Conservation (phyloP, 306 rosid species). For the Dalbergia cochinchinensis region DNA sequence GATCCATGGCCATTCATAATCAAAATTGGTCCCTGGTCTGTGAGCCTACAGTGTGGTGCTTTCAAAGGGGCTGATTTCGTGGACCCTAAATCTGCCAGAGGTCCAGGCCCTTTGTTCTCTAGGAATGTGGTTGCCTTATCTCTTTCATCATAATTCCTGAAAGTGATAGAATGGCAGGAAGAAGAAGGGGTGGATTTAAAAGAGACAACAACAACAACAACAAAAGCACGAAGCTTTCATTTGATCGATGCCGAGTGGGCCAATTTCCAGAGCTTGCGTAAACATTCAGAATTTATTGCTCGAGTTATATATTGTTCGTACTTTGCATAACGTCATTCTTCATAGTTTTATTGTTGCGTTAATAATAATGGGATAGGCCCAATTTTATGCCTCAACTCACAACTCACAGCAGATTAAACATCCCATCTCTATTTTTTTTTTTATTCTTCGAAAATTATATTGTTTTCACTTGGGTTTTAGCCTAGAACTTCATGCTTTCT, state of each 20-base stretch:
- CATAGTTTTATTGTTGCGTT: background rate
- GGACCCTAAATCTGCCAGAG: conserved; percentile 69
- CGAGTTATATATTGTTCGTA: background rate
- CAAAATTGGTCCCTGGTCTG: conserved; percentile 48
- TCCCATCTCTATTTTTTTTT: too few relatives aligned
- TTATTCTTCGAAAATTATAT: too few relatives aligned
- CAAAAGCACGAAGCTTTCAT: conserved; percentile 19
- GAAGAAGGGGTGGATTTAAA: background rate
- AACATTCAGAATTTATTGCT: background rate
- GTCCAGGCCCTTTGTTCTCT: conserved; percentile 58
- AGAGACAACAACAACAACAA: conserved; percentile 20
- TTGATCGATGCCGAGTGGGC: conserved; percentile 19
- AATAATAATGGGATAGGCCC: background rate
- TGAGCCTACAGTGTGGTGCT: conserved; percentile 30
- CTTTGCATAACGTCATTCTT: background rate
- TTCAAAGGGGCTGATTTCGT: conserved; percentile 61
- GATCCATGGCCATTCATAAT: conserved; percentile 17
- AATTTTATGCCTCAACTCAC: background rate
- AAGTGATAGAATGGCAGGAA: background rate
- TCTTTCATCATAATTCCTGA: conserved; percentile 56
- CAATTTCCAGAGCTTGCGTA: conserved; percentile 25
- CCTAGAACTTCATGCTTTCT: too few relatives aligned
- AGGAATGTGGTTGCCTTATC: conserved; percentile 66
- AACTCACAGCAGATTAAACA: too few relatives aligned
- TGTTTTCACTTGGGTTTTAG: too few relatives aligned